Conservation (phyloP, 441 rosid genomes). For the Lagerstroemia fauriei region DNA sequence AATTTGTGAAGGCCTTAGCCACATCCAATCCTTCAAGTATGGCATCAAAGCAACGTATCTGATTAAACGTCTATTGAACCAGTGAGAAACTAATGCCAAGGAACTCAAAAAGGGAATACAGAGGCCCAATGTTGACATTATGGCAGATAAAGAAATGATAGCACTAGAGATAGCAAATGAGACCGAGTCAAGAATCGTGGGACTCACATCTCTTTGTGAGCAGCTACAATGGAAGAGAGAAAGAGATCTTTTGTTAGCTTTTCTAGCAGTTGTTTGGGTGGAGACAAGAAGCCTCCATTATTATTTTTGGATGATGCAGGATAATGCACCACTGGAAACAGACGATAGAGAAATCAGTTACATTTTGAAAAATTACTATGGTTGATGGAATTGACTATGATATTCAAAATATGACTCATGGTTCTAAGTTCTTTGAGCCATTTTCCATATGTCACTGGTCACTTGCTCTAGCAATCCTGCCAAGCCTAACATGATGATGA, state of each 20-base stretch:
- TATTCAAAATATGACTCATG: too few relatives aligned
- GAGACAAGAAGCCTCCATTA: constrained; percentile 1
- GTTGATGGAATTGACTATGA: background rate
- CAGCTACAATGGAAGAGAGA: constrained; percentile 81
- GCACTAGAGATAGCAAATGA: background rate
- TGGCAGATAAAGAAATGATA: background rate
- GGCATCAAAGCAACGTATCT: constrained; percentile 69
- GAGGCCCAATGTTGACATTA: too few relatives aligned
- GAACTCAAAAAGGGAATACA: background rate
- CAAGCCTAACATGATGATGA: background rate
- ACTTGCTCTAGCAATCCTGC: background rate
- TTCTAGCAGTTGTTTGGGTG: constrained; percentile 41
- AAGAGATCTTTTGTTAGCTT: constrained; percentile 58
- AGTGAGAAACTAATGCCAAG: background rate
- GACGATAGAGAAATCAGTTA: background rate
- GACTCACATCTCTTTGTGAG: constrained; percentile 75
- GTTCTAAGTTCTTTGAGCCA: background rate
- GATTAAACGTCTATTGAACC: constrained; percentile 4
- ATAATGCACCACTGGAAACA: background rate
- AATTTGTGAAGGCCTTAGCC: constrained; percentile 66
- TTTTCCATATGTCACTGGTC: background rate
- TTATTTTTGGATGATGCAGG: background rate
- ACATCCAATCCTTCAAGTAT: constrained; percentile 65
- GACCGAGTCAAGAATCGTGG: background rate
- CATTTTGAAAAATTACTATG: background rate